Evolutionary conservation across 257 asterid genomes (phyloP).

Genomic region (Lantana camara): DNA sequence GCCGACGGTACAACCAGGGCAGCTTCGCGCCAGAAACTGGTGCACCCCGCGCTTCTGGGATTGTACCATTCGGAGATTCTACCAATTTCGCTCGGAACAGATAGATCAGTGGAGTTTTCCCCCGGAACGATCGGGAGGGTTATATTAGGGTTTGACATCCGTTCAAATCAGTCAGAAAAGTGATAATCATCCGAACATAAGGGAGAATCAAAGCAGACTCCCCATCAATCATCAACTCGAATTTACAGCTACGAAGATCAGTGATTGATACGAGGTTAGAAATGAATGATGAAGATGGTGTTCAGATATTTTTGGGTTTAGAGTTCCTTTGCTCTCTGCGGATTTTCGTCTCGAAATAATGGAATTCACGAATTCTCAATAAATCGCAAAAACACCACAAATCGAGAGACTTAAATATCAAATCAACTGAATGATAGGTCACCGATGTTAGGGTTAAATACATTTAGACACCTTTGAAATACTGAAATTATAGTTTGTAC

Average conservation of each 20-base stretch:
- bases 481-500: too few relatives aligned
- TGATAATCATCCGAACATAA: conserved; percentile 4
- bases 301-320: conserved; percentile 18
- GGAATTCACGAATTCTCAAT: too few relatives aligned
- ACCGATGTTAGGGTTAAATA: too few relatives aligned
- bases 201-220: not conserved
- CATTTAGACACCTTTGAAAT: too few relatives aligned
- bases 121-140: conserved; percentile 34
- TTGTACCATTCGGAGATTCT: conserved; percentile 40
- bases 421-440: too few relatives aligned
- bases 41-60: conserved; percentile 49
- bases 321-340: not conserved
- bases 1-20: conserved; percentile 75
- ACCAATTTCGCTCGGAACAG: conserved; percentile 23
- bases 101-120: conserved; percentile 39
- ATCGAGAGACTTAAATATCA: too few relatives aligned
- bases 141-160: conserved; percentile 52
- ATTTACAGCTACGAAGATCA: conserved; percentile 24
- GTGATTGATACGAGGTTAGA: conserved; percentile 11
- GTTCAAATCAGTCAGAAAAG: conserved; percentile 22
- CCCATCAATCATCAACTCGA: conserved; percentile 14
- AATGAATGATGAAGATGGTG: conserved; percentile 3
- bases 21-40: conserved; percentile 73
- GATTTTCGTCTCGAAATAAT: too few relatives aligned
- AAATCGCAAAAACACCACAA: too few relatives aligned